Conservation (phyloP, 768 basidiomycete genomes). For the Pseudohyphozyma bogoriensis region DNA sequence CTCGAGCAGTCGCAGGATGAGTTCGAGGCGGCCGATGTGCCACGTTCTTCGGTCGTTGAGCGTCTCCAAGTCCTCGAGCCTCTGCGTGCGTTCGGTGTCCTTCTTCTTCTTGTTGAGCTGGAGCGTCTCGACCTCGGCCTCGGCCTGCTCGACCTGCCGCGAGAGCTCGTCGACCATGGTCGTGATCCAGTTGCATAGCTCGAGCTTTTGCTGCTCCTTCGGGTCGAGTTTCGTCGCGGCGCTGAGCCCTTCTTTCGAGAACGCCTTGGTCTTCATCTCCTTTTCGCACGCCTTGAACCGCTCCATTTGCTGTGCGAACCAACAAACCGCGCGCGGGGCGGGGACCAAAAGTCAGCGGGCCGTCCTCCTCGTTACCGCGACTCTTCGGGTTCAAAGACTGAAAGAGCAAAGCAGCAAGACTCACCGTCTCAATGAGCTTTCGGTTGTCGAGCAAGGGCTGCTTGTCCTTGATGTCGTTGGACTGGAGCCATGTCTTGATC, state of each 20-base stretch:
- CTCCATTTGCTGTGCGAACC: slow-evolving; percentile 92
- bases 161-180: slow-evolving; percentile 80
- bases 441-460: slow-evolving; percentile 80
- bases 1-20: slow-evolving; percentile 82
- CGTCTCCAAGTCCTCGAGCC: slow-evolving; percentile 71
- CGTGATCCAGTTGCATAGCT: slow-evolving; percentile 72
- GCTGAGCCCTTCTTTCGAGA: slow-evolving; percentile 95
- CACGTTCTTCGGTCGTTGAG: slow-evolving; percentile 90
- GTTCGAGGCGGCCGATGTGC: slow-evolving; percentile 86
- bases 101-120: slow-evolving; percentile 60
- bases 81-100: slow-evolving; percentile 48
- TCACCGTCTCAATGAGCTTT: slow-evolving; percentile 88
- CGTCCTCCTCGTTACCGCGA: neutral
- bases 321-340: too few relatives aligned
- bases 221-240: slow-evolving; percentile 91
- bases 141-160: slow-evolving; percentile 83
- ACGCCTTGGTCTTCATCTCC: slow-evolving; percentile 99
- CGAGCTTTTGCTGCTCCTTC: slow-evolving; percentile 90
- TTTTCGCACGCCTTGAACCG: slow-evolving; percentile 99
- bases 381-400: too few relatives aligned
- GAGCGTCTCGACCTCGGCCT: slow-evolving; percentile 84
- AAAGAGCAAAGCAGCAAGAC: slow-evolving; percentile 1
- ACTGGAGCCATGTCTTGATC: slow-evolving; percentile 92
- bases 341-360: slow-evolving; percentile 22
- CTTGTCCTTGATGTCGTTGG: slow-evolving; percentile 99